Evolutionary conservation across 208 protist genomes (phyloP).

Genomic region (Trypanosoma theileri): DNA sequence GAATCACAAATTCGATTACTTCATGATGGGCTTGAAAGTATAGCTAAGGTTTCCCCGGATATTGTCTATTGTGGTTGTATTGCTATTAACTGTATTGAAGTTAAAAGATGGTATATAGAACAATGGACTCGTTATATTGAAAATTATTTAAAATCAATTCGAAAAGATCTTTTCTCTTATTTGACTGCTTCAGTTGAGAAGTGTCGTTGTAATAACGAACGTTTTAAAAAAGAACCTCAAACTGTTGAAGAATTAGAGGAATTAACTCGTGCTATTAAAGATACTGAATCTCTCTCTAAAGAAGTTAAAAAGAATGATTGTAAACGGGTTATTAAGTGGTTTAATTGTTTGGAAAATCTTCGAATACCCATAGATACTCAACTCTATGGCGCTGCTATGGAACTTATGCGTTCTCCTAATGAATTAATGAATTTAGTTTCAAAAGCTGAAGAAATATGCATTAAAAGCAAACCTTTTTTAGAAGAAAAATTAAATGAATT

Average conservation of each 20-base stretch:
- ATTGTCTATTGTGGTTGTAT: conserved; percentile 77
- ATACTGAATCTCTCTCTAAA: conserved; percentile 41
- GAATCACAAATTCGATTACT: conserved; percentile 35
- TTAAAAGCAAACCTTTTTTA: conserved; percentile 52
- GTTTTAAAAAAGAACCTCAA: conserved; percentile 44
- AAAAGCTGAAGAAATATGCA: conserved; percentile 36
- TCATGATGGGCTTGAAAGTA: conserved; percentile 40
- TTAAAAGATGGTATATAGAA: conserved; percentile 50
- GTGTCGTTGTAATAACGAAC: conserved; percentile 35
- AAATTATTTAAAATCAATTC: conserved; percentile 45
- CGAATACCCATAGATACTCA: conserved; percentile 57
- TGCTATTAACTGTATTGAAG: conserved; percentile 52
- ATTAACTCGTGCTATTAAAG: conserved; percentile 37
- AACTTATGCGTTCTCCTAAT: conserved; percentile 67
- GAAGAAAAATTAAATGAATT: conserved; percentile 50
- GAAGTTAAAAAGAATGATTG: conserved; percentile 47
- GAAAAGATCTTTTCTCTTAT: conserved; percentile 37
- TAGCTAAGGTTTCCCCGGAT: conserved; percentile 54
- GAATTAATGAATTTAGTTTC: conserved; percentile 32
- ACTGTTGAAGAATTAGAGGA: conserved; percentile 78
- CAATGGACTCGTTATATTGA: conserved; percentile 61
- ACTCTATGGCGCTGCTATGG: conserved; percentile 52
- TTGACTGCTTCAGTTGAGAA: conserved; percentile 39
- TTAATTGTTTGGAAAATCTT: conserved; percentile 69
- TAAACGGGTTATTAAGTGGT: conserved; percentile 41